Evolutionary conservation across 768 basidiomycete species (phyloP).

Genomic region (Mrakia frigida): DNA sequence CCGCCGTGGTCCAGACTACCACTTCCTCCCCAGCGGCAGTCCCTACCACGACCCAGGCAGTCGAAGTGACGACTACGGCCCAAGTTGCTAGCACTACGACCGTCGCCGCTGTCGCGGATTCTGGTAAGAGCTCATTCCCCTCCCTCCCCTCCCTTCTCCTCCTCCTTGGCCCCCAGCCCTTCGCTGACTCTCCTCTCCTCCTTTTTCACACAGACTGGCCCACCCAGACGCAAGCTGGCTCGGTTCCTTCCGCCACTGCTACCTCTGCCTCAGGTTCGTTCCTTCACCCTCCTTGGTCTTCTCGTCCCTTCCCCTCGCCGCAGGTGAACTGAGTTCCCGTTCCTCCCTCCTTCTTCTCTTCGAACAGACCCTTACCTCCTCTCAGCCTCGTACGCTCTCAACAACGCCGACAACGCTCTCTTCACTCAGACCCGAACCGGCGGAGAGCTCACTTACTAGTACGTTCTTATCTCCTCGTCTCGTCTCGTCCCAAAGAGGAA

Average conservation of each 20-base stretch:
- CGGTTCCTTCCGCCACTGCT: background rate
- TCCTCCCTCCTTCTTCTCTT: background rate
- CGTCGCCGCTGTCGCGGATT: background rate
- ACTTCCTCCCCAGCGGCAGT: background rate
- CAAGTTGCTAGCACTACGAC: background rate
- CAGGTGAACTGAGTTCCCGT: background rate
- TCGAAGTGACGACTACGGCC: background rate
- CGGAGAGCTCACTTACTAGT: constrained; percentile 10
- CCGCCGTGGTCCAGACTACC: background rate
- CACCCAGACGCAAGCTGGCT: constrained; percentile 9
- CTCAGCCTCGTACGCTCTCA: constrained; percentile 18
- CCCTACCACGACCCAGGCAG: background rate
- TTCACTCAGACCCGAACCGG: background rate
- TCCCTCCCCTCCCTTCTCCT: background rate
- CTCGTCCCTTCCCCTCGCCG: background rate
- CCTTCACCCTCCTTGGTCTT: background rate
- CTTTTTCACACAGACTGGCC: background rate
- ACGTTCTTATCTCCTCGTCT: background rate
- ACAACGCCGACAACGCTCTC: constrained; percentile 17
- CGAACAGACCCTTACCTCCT: constrained; percentile 10
- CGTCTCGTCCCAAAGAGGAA: background rate
- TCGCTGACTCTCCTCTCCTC: background rate
- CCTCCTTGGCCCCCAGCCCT: background rate
- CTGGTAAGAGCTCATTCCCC: background rate
- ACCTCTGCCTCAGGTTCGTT: background rate